Percentiles rank a stretch among this genome's conserved stretches.
Conservation (phyloP, 2,329 filamentous ascomycete genomes). For the Zymoseptoria pseudotritici region DNA sequence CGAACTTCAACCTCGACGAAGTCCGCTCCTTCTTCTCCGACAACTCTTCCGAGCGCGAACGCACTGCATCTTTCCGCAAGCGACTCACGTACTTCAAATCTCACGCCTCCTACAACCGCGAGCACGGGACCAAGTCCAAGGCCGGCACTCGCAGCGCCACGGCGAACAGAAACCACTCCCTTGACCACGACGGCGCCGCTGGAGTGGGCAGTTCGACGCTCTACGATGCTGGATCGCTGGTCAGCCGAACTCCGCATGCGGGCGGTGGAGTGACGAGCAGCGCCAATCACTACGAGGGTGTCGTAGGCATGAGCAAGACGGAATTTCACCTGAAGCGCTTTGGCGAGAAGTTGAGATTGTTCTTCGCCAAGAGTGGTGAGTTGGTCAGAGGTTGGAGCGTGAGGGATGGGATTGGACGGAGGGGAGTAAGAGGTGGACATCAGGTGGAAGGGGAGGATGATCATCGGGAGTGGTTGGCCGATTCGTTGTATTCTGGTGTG, state of each 20-base stretch:
- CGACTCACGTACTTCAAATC: slow-evolving; percentile 25
- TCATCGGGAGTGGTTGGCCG: slow-evolving; percentile 21
- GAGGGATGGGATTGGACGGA: background rate
- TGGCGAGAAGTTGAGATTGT: slow-evolving; percentile 31
- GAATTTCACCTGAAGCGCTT: slow-evolving; percentile 35
- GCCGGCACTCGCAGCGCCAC: slow-evolving; percentile 2
- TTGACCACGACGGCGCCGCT: slow-evolving; percentile 9
- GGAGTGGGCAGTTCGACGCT: slow-evolving; percentile 14
- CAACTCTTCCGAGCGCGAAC: slow-evolving; percentile 29
- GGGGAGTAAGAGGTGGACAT: background rate
- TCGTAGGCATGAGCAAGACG: slow-evolving; percentile 31
- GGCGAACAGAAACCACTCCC: slow-evolving; percentile 14
- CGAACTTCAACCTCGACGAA: slow-evolving; percentile 34
- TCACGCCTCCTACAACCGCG: background rate
- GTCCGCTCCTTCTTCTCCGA: slow-evolving; percentile 39
- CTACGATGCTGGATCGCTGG: slow-evolving; percentile 25
- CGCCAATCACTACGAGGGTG: slow-evolving; percentile 25
- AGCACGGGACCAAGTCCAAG: slow-evolving; percentile 11
- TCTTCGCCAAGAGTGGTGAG: slow-evolving; percentile 31
- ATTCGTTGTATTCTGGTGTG: slow-evolving; percentile 25
- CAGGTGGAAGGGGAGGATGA: background rate
- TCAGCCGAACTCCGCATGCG: slow-evolving; percentile 5
- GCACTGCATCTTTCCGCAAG: slow-evolving; percentile 29
- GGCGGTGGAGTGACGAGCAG: slow-evolving; percentile 16
- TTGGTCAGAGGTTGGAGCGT: slow-evolving; percentile 20